Conservation (phyloP, 495 filamentous ascomycete genomes). For the Talaromyces wortmannii region DNA sequence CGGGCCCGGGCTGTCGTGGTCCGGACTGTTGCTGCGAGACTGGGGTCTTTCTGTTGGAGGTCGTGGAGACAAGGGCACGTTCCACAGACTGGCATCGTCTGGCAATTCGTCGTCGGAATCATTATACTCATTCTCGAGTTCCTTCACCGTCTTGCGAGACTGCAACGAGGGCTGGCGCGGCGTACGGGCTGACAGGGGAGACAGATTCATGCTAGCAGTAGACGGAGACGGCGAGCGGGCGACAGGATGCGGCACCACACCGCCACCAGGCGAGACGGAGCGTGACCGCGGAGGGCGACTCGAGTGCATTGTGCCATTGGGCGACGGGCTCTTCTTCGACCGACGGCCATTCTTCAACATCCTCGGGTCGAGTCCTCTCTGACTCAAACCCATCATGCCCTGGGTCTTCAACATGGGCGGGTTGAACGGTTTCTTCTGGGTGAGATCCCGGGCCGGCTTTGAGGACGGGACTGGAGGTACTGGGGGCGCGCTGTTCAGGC, state of each 20-base stretch:
- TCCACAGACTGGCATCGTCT: slow-evolving; percentile 84
- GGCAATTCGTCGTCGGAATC: slow-evolving; percentile 90
- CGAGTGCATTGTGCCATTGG: neutral
- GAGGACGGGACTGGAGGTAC: neutral
- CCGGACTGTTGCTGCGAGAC: slow-evolving; percentile 46
- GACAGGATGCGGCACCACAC: slow-evolving; percentile 14
- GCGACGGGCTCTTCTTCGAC: neutral
- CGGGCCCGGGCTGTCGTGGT: slow-evolving; percentile 38
- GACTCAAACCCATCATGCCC: neutral
- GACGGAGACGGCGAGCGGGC: slow-evolving; percentile 20
- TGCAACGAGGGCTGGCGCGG: slow-evolving; percentile 63
- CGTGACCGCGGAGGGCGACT: slow-evolving; percentile 1
- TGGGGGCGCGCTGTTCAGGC: neutral
- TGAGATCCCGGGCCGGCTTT: slow-evolving; percentile 15
- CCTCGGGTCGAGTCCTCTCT: slow-evolving; percentile 3
- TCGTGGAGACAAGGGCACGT: slow-evolving; percentile 90
- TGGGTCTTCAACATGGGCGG: slow-evolving; percentile 21
- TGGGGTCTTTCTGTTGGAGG: slow-evolving; percentile 59
- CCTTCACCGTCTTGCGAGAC: slow-evolving; percentile 66
- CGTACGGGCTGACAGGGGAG: slow-evolving; percentile 24
- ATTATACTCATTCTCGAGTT: slow-evolving; percentile 81
- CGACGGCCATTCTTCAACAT: slow-evolving; percentile 3
- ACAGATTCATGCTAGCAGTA: slow-evolving; percentile 26
- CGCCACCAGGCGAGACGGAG: slow-evolving; percentile 13
- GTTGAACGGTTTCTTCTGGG: slow-evolving; percentile 40